phyloP scores from a whole-genome alignment of 129 eudicot species.

The Arctium lappa region DNA sequence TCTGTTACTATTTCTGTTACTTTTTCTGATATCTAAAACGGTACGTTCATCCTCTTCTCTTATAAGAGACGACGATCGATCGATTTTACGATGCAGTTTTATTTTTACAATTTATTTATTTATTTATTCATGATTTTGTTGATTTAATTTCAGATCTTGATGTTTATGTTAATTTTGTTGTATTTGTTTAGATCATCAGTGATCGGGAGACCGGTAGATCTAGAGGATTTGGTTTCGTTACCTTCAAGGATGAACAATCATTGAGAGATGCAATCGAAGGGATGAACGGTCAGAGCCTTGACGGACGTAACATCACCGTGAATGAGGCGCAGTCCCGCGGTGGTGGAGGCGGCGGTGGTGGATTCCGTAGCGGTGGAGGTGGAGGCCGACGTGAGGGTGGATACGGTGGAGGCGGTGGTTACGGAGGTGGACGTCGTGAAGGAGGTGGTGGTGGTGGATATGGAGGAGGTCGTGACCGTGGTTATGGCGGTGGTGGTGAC shows the following conservation, averaged over 20 bases:
- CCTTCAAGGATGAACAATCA: conserved; percentile 58
- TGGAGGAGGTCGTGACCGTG: conserved; percentile 27
- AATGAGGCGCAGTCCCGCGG: conserved; percentile 86
- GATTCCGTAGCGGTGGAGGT: conserved; percentile 38
- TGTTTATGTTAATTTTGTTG: background rate
- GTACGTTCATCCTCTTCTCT: conserved; percentile 80
- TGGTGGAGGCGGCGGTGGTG: conserved; percentile 55
- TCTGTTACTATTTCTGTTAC: conserved; percentile 34
- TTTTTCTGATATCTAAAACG: conserved; percentile 44
- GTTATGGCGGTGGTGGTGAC: conserved; percentile 33
- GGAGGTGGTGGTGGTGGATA: conserved; percentile 30
- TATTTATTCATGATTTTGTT: background rate
- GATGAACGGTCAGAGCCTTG: conserved; percentile 81
- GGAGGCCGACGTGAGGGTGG: conserved; percentile 39
- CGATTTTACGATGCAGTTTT: conserved; percentile 23
- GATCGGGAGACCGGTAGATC: conserved; percentile 90
- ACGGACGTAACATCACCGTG: conserved; percentile 85
- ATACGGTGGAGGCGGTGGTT: conserved; percentile 34
- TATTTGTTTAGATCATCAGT: conserved; percentile 45
- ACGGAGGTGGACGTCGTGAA: conserved; percentile 21
- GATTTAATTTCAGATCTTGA: background rate
- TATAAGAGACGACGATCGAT: conserved; percentile 48
- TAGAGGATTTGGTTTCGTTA: conserved; percentile 77
- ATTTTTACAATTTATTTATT: background rate
- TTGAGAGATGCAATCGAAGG: conserved; percentile 73